Evolutionary conservation across 1,284 basidiomycete genomes (phyloP), one percentile per base, ranked within the genome.

Genomic region (Moesziomyces globuligerus): DNA sequence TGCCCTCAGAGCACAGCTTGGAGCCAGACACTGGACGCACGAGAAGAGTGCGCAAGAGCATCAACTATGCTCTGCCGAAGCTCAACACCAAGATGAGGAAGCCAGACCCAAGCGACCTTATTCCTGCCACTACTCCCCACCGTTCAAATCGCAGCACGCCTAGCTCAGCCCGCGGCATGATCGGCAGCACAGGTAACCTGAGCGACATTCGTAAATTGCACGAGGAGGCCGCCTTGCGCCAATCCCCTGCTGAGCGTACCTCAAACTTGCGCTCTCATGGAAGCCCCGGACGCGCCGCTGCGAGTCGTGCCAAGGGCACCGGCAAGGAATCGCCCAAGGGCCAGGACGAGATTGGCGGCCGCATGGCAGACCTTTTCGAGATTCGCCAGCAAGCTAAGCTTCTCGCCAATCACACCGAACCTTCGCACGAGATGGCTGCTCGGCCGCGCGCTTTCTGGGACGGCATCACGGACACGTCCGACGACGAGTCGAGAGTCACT

Each of bases 51-150:
- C 76, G 78, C 39, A 76, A 75, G 50, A 78, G 75, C 53, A 61
- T 82, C 60, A 82, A 82, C 49, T 82, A 82, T 40, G 75, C 79
- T 3, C 48, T 82, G 24, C 80, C 80, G 3, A 82, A 82, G 43
- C 74, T 82, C 45, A 82, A 82, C 55, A 82, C 80, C 36, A 81
- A 81, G 74, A 81, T 81, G 80, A 74, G 80, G 36, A 81, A 81
- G 44, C 80, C 80, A 3, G 79, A 81, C 42, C 75, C 75, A 1
- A 61, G 46, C 36, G 74, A 69, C 26, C 29, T 69, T 24, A 48
- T 73, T 4, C 66, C 71, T 18, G 71, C 71, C 20, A 25, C 71
- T 15, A 61, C 71, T 3, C 66, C 66, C 1, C 53, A 53, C 20
- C 59, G 54, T 21, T 54, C 54, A n/a, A 42, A 48, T 7, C 15